A percentile compares a stretch with the other conserved stretches of the same genome.
Evolutionary conservation across 148 eudicot genomes (phyloP).

Genomic region (Rhododendron henanense): DNA sequence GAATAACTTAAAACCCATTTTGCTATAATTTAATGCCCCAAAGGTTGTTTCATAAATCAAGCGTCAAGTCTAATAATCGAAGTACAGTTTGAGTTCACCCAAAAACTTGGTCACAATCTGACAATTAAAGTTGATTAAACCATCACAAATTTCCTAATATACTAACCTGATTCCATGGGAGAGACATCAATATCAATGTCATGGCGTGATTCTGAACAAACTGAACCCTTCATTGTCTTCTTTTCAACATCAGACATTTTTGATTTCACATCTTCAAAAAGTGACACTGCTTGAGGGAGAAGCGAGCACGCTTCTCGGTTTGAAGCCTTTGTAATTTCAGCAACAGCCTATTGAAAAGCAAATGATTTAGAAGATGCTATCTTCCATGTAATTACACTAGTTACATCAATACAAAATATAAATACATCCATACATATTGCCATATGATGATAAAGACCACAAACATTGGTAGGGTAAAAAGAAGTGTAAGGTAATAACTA

Average conservation of each 20-base stretch:
- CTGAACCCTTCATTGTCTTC: conserved; percentile 20
- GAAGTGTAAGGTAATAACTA: background rate
- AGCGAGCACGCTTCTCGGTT: conserved; percentile 62
- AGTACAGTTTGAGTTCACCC: background rate
- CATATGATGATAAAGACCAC: background rate
- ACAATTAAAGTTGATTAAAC: background rate
- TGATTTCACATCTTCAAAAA: conserved; percentile 35
- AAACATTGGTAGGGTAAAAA: background rate
- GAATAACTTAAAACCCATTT: background rate
- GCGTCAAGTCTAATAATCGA: background rate
- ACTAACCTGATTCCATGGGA: conserved; percentile 45
- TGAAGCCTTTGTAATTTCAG: conserved; percentile 81
- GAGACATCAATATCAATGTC: conserved; percentile 19
- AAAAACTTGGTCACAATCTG: background rate
- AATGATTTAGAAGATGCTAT: background rate
- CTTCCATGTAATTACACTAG: background rate
- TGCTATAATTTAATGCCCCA: background rate
- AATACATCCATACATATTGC: background rate
- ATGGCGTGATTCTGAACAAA: conserved; percentile 14
- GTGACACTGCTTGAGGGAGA: conserved; percentile 55
- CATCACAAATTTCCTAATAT: background rate
- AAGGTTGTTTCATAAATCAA: background rate
- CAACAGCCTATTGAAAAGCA: conserved; percentile 60
- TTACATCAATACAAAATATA: background rate
- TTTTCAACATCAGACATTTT: conserved; percentile 35